A percentile compares a stretch with the other conserved stretches of the same genome.
Evolutionary conservation across 768 basidiomycete species (phyloP).

Genomic region (Panaeolus cyanescens): DNA sequence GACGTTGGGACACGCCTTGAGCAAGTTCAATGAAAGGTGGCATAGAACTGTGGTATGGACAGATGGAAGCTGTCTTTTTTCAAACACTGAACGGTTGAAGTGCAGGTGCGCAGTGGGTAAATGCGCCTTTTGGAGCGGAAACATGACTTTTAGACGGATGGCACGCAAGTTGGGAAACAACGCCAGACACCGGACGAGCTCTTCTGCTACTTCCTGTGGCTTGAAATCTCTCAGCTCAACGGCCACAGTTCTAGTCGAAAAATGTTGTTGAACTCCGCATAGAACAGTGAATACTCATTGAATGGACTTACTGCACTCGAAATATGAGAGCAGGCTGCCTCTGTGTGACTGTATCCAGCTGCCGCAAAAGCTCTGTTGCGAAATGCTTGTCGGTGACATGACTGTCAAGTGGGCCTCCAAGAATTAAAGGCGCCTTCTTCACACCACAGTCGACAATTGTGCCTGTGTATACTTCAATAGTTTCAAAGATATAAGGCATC

Average conservation of each 20-base stretch:
- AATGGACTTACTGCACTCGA: not conserved
- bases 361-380: constrained; percentile 3
- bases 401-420: not conserved
- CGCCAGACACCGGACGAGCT: constrained; percentile 1
- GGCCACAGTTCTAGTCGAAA: not conserved
- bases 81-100: not conserved
- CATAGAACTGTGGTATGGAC: not conserved
- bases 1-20: not conserved
- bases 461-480: not conserved
- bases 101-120: not conserved
- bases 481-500: not conserved
- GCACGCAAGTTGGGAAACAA: constrained; percentile 6
- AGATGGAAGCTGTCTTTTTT: not conserved
- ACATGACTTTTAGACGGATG: not conserved
- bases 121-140: not conserved
- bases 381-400: not conserved
- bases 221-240: not conserved
- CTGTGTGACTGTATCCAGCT: not conserved
- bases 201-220: not conserved
- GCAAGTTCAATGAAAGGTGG: not conserved
- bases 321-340: not conserved
- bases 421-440: not conserved
- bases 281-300: not conserved
- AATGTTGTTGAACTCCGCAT: not conserved
- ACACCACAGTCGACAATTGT: not conserved